Conservation (phyloP, 139 green algal genomes). For the Volvox reticuliferus region DNA sequence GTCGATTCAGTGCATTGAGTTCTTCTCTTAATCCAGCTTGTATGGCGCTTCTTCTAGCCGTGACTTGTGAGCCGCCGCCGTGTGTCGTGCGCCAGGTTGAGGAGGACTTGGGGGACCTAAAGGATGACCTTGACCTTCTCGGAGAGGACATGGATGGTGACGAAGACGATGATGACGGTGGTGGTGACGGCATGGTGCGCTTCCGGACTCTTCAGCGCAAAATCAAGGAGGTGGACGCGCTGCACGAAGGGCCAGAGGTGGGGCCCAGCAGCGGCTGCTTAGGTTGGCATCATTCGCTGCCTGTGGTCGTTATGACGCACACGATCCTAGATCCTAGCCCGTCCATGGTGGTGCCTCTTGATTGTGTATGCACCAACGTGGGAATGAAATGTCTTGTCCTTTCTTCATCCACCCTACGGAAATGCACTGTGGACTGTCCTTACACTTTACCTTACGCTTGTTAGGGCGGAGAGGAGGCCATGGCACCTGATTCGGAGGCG, state of each 20-base stretch:
- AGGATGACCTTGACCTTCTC: constrained; percentile 49
- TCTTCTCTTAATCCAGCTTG: too few species aligned
- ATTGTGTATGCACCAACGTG: too few species aligned
- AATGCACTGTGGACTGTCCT: too few species aligned
- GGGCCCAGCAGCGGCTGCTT: neutral
- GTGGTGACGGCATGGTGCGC: neutral
- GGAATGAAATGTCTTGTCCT: too few species aligned
- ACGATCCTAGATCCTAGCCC: too few species aligned
- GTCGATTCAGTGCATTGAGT: too few species aligned
- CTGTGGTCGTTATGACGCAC: too few species aligned
- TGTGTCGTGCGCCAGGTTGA: constrained; percentile 14
- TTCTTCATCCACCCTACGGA: too few species aligned
- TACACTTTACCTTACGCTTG: neutral
- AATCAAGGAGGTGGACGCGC: constrained; percentile 21
- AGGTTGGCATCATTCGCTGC: too few species aligned
- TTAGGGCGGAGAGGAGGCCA: neutral
- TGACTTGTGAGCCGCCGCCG: too few species aligned
- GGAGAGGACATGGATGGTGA: constrained; percentile 49
- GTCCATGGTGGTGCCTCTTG: too few species aligned
- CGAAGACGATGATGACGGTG: neutral
- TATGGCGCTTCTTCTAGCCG: too few species aligned
- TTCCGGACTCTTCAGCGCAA: neutral
- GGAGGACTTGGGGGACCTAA: constrained; percentile 43
- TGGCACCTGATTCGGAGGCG: neutral
- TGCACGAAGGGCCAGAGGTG: constrained; percentile 29